Percentiles rank a stretch among this genome's conserved stretches.
Evolutionary conservation across 495 filamentous ascomycete species (phyloP).

Genomic region (Penicillium cinerascens): DNA sequence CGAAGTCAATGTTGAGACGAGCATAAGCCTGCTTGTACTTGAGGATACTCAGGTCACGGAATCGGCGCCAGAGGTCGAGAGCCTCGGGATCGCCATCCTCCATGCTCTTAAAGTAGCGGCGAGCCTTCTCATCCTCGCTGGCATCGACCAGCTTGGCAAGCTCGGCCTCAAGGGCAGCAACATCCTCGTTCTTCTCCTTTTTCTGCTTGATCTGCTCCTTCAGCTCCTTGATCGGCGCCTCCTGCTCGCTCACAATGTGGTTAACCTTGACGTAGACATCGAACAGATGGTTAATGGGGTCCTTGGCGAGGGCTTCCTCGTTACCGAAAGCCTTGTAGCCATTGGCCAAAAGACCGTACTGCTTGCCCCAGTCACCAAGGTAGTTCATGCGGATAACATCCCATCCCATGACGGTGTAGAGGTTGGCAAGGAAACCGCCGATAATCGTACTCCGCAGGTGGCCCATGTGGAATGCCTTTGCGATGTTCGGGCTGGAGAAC

Average conservation of each 20-base stretch:
- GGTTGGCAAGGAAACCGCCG: constrained; percentile 66
- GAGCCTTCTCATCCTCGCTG: constrained; percentile 61
- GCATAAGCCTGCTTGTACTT: constrained; percentile 81
- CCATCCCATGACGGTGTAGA: constrained; percentile 68
- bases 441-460: constrained; percentile 76
- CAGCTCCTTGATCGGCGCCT: constrained; percentile 54
- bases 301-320: constrained; percentile 56
- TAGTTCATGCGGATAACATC: constrained; percentile 71
- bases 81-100: constrained; percentile 74
- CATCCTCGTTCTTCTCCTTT: constrained; percentile 49
- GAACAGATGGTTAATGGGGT: constrained; percentile 67
- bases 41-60: constrained; percentile 84
- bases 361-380: constrained; percentile 75
- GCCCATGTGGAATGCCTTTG: constrained; percentile 67
- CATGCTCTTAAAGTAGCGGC: constrained; percentile 90
- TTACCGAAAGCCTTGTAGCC: constrained; percentile 63
- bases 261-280: constrained; percentile 69
- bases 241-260: constrained; percentile 46
- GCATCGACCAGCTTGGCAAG: constrained; percentile 50
- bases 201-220: constrained; percentile 52
- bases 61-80: constrained; percentile 77
- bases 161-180: constrained; percentile 45
- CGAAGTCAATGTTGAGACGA: constrained; percentile 86
- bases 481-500: constrained; percentile 76
- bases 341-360: constrained; percentile 66